A percentile compares a stretch with the other conserved stretches of the same genome.
Conservation (phyloP, 257 asterid genomes). For the Solanum acaule region DNA sequence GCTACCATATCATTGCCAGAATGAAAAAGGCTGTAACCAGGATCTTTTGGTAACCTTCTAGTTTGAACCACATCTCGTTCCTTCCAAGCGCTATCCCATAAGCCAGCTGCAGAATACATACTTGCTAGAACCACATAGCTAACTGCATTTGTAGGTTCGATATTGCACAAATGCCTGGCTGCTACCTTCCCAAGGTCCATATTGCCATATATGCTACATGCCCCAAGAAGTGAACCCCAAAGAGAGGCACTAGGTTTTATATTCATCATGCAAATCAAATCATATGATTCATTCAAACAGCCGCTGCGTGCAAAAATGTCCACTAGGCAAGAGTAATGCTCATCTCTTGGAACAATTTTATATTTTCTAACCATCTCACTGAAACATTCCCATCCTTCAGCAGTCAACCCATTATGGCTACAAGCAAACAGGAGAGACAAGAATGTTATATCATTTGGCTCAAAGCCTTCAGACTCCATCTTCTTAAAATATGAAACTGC, state of each 20-base stretch:
- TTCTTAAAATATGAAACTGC: constrained; percentile 29
- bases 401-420: constrained; percentile 41
- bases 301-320: constrained; percentile 39
- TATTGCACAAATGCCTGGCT: constrained; percentile 11
- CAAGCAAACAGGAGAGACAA: constrained; percentile 48
- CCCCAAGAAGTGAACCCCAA: constrained; percentile 41
- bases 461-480: constrained; percentile 37
- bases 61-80: constrained; percentile 20
- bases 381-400: constrained; percentile 34
- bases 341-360: constrained; percentile 21
- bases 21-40: constrained; percentile 24
- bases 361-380: constrained; percentile 24
- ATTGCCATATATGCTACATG: constrained; percentile 26
- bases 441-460: constrained; percentile 44
- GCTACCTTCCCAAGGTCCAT: constrained; percentile 23
- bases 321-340: constrained; percentile 45
- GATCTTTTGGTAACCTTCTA: constrained; percentile 8
- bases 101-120: constrained; percentile 37
- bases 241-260: constrained; percentile 13
- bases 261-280: constrained; percentile 11
- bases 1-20: not conserved
- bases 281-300: constrained; percentile 35
- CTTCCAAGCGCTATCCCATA: constrained; percentile 23
- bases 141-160: constrained; percentile 20
- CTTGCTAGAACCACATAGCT: constrained; percentile 35